Conservation (phyloP, 2,329 filamentous ascomycete genomes). For the Pezicula neosporulosa region DNA sequence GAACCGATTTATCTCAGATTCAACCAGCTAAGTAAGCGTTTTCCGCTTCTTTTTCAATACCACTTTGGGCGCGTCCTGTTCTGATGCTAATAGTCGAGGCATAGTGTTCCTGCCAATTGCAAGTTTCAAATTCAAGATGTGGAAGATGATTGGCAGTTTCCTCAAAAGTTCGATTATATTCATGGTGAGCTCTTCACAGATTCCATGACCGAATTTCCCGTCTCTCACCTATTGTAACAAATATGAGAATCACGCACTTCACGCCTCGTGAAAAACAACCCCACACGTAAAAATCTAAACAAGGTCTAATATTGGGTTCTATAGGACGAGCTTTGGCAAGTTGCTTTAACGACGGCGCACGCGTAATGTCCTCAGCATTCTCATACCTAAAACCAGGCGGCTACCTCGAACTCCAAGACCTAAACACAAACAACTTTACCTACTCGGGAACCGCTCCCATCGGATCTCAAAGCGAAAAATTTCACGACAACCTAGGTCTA, state of each 20-base stretch:
- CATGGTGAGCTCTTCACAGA: constrained; percentile 27
- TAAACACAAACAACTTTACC: background rate
- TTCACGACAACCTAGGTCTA: too few species aligned
- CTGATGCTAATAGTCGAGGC: too few species aligned
- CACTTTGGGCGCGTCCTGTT: too few species aligned
- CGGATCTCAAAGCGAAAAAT: too few species aligned
- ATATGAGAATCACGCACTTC: too few species aligned
- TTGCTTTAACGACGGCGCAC: constrained; percentile 1
- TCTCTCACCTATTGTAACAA: too few species aligned
- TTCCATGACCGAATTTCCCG: too few species aligned
- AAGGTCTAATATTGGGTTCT: too few species aligned
- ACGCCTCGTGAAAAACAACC: too few species aligned
- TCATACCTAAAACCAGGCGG: constrained; percentile 16
- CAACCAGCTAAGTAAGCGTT: constrained; percentile 51
- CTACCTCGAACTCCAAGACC: constrained; percentile 27
- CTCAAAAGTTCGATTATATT: constrained; percentile 45
- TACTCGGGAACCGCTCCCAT: background rate
- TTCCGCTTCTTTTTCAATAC: too few species aligned
- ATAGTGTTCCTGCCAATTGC: too few species aligned
- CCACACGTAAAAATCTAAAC: too few species aligned
- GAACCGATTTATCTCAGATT: constrained; percentile 56
- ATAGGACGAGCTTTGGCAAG: constrained; percentile 32
- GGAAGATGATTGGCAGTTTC: constrained; percentile 43
- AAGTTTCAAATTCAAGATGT: constrained; percentile 48
- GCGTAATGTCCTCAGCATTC: constrained; percentile 2